phyloP scores from a whole-genome alignment of 1,284 basidiomycete species.

The Chalciporus piperatoides region DNA sequence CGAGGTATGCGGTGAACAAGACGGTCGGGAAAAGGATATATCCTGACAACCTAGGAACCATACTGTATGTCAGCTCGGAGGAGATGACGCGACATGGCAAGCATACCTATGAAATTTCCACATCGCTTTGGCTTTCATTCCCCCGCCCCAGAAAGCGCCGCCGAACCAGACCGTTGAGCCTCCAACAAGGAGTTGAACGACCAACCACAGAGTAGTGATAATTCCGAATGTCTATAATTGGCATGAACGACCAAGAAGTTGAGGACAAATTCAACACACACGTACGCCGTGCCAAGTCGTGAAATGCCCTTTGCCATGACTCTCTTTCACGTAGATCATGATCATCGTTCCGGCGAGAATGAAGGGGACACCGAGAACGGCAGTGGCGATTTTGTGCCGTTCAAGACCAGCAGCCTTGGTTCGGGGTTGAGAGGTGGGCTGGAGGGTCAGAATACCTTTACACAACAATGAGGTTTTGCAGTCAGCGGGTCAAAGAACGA shows the following conservation, averaged over 20 bases:
- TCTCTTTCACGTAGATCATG: slow-evolving; percentile 53
- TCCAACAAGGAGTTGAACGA: slow-evolving; percentile 53
- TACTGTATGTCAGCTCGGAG: not conserved
- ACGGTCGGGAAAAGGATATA: slow-evolving; percentile 57
- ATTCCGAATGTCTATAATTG: slow-evolving; percentile 51
- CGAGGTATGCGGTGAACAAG: slow-evolving; percentile 56
- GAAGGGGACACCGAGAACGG: slow-evolving; percentile 50
- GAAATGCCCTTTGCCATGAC: slow-evolving; percentile 49
- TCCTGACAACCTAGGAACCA: slow-evolving; percentile 51
- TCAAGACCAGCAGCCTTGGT: slow-evolving; percentile 62
- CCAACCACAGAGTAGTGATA: slow-evolving; percentile 49
- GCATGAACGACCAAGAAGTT: slow-evolving; percentile 3
- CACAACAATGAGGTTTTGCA: not conserved
- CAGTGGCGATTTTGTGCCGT: slow-evolving; percentile 60
- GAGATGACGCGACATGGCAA: slow-evolving; percentile 4
- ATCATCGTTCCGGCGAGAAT: slow-evolving; percentile 53
- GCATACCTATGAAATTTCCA: slow-evolving; percentile 73
- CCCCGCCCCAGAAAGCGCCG: slow-evolving; percentile 62
- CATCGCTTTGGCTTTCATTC: slow-evolving; percentile 57
- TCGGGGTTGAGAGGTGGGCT: slow-evolving; percentile 63
- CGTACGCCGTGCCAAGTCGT: slow-evolving; percentile 66
- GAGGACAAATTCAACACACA: slow-evolving; percentile 8
- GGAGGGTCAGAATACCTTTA: slow-evolving; percentile 68
- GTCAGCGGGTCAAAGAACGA: not conserved
- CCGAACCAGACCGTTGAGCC: slow-evolving; percentile 67